Base-by-base conservation (phyloP, 2,329 filamentous ascomycete genomes). In the Endoconidiophora laricicola region DNA sequence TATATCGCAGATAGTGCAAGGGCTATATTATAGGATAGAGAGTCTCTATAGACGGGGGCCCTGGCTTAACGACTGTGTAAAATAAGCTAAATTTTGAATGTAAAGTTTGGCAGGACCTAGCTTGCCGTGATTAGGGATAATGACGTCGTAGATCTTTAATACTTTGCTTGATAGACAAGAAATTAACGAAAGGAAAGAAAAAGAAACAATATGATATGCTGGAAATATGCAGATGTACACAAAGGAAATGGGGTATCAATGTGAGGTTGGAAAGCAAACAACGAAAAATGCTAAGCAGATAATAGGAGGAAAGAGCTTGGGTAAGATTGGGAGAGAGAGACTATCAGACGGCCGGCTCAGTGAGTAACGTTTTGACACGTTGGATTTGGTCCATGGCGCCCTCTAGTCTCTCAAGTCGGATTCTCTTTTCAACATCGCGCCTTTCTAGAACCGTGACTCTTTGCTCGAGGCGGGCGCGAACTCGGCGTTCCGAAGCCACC, bases 401-500 rank as follows among this genome's bases (percentile, higher is more conserved):
- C 66, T 91, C 85, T 49, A 91, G 60, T 58, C 74, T 69, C 53
- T 86, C 83, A 55, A 91, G 60, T 46, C 85, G 66, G 52, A 69
- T 70, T 58, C 72, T 70, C 69, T 86, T 86, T 56, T 87, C 83
- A 44, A 61, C 64, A 53, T 90, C 85, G 54, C 83, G 69, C 57
- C 70, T 66, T 65, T 88, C 83, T 20, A 91, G 65, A 58, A 79
- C 69, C 52, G 69, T 73, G 6, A 91, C 73, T 38, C 82, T 68
- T 61, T 82, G 78, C 65, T 87, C 82, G 22, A 91, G 69, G 59
- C 72, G 75, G 4, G 81, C 82, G 52, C 83, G 68, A 33, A 81
- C 81, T 51, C 77, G 73, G 41, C 85, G 69, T 68, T 91, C 85
- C 16, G 73, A 70, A 2, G 85, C 83, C 18, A 91, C 85, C 85